A percentile compares a stretch with the other conserved stretches of the same genome.
These are phyloP conservation scores for Aphanomyces euteiches DNA, from an alignment of 352 stramenopile species.

Conservation along the genomic window DNA sequence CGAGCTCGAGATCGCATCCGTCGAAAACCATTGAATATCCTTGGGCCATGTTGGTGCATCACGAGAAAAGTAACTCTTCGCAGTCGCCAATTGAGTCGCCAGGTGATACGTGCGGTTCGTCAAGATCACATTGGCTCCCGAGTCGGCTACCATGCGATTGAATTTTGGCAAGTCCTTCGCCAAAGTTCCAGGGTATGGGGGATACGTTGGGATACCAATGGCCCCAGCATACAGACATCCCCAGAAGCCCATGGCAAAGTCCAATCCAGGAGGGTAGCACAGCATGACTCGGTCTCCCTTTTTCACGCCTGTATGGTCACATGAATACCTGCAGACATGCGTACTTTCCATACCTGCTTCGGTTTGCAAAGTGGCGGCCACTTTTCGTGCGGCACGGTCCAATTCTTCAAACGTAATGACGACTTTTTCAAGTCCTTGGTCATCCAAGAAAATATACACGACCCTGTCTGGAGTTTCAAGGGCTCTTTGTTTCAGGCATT, in stretches of 20 bases:
- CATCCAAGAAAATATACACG: slow-evolving; percentile 82
- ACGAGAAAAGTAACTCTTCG: slow-evolving; percentile 66
- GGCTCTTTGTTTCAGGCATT: slow-evolving; percentile 52
- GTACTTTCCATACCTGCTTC: slow-evolving; percentile 33
- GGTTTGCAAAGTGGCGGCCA: slow-evolving; percentile 59
- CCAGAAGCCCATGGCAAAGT: slow-evolving; percentile 31
- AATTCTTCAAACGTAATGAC: slow-evolving; percentile 74
- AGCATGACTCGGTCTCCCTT: slow-evolving; percentile 27
- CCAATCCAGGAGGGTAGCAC: slow-evolving; percentile 24
- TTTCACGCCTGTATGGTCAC: neutral
- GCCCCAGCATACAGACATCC: slow-evolving; percentile 27
- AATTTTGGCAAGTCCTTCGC: slow-evolving; percentile 30
- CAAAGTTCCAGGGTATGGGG: slow-evolving; percentile 29
- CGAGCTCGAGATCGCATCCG: slow-evolving; percentile 56
- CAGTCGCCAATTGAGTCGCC: slow-evolving; percentile 72
- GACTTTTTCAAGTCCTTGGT: slow-evolving; percentile 56
- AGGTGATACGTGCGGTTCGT: slow-evolving; percentile 78
- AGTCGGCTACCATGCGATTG: slow-evolving; percentile 31
- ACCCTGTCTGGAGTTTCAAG: slow-evolving; percentile 55
- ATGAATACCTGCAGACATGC: neutral
- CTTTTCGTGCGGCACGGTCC: slow-evolving; percentile 54
- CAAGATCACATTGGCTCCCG: slow-evolving; percentile 39
- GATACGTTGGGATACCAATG: slow-evolving; percentile 26
- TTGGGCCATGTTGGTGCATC: slow-evolving; percentile 55
- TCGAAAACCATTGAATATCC: slow-evolving; percentile 67